phyloP scores from a whole-genome alignment of 176 grass and related monocot genomes.

The Juncus effusus region DNA sequence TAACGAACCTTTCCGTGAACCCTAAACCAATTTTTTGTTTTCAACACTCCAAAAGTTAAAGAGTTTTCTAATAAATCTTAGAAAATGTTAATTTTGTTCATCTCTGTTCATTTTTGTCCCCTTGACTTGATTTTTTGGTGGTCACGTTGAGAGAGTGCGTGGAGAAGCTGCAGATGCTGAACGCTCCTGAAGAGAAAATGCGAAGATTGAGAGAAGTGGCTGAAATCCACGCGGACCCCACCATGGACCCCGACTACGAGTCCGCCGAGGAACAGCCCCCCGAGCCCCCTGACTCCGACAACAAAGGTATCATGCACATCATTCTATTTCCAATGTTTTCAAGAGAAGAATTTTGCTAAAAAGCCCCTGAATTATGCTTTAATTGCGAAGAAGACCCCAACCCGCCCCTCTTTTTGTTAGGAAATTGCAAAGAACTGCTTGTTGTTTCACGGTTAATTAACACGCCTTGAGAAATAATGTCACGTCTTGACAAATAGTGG shows the following conservation, averaged over 20 bases:
- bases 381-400: too few relatives aligned
- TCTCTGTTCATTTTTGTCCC: slow-evolving; percentile 14
- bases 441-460: too few relatives aligned
- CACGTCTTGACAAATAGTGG: too few relatives aligned
- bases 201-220: slow-evolving; percentile 78
- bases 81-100: neutral
- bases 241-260: slow-evolving; percentile 95
- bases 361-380: too few relatives aligned
- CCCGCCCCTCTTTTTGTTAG: too few relatives aligned
- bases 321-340: slow-evolving; percentile 17
- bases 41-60: too few relatives aligned
- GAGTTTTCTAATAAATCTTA: too few relatives aligned
- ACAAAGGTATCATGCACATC: slow-evolving; percentile 44
- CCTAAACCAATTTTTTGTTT: too few relatives aligned
- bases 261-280: slow-evolving; percentile 81
- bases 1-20: too few relatives aligned
- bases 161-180: slow-evolving; percentile 84
- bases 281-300: slow-evolving; percentile 37
- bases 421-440: too few relatives aligned
- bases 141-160: slow-evolving; percentile 93
- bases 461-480: too few relatives aligned
- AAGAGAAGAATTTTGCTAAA: too few relatives aligned
- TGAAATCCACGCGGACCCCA: slow-evolving; percentile 86
- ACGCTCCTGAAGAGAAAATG: slow-evolving; percentile 71
- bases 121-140: slow-evolving; percentile 34